Evolutionary conservation across 768 basidiomycete genomes (phyloP).

Genomic region (Boletus pseudo-olivaceus): DNA sequence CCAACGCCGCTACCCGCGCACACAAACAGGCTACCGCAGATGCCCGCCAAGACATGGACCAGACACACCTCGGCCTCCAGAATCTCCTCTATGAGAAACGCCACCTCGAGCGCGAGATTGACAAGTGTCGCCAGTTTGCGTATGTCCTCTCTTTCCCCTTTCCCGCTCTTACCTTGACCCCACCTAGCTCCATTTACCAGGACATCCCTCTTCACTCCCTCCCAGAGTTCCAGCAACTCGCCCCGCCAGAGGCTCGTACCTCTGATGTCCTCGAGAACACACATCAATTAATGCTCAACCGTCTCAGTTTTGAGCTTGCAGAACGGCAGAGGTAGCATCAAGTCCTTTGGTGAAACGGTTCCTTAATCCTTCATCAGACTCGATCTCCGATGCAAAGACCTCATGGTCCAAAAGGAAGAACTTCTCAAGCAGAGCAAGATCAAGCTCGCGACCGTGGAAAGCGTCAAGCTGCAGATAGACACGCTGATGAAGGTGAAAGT

Average conservation of each 20-base stretch:
- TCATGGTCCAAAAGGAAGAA: constrained; percentile 68
- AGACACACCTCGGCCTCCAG: constrained; percentile 80
- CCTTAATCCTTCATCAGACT: constrained; percentile 44
- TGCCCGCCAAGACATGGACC: constrained; percentile 85
- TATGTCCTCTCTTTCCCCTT: constrained; percentile 30
- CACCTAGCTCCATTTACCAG: constrained; percentile 77
- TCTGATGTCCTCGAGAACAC: constrained; percentile 60
- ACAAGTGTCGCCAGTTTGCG: constrained; percentile 91
- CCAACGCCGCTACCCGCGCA: constrained; percentile 65
- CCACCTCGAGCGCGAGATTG: constrained; percentile 87
- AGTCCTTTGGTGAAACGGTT: constrained; percentile 1
- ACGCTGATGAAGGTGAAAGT: constrained; percentile 61
- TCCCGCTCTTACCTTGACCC: neutral
- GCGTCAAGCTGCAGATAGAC: constrained; percentile 75
- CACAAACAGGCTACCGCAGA: constrained; percentile 72
- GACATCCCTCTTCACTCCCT: constrained; percentile 73
- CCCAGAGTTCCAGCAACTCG: constrained; percentile 64
- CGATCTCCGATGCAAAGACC: constrained; percentile 66
- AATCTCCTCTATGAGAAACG: constrained; percentile 87
- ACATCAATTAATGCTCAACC: constrained; percentile 85
- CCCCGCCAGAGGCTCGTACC: constrained; percentile 64
- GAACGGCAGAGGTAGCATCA: constrained; percentile 77
- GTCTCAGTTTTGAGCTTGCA: constrained; percentile 80
- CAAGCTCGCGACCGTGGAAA: constrained; percentile 72
- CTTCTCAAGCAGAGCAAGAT: constrained; percentile 75